These are phyloP conservation scores for Alloteropsis semialata DNA, from an alignment of 176 grass and related monocot species.

Conservation along the genomic window DNA sequence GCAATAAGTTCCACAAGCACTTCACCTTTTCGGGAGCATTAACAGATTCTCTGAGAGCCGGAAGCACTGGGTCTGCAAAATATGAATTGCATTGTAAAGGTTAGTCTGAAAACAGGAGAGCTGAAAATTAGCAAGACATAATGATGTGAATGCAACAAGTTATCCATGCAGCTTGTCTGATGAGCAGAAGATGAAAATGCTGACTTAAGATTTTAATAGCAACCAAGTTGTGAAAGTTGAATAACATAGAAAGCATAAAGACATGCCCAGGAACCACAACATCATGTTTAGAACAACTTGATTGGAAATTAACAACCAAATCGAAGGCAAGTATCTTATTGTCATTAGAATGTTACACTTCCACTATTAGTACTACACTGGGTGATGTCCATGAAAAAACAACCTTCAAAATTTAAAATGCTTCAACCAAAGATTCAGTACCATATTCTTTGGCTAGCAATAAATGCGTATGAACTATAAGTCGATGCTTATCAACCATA, in stretches of 20 bases:
- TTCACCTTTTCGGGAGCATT: constrained; percentile 63
- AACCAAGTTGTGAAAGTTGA: neutral
- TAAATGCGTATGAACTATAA: neutral
- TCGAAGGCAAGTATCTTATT: neutral
- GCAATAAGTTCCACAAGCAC: neutral
- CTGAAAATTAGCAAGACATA: constrained; percentile 16
- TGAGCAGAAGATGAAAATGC: neutral
- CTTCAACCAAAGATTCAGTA: neutral
- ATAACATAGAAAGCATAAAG: neutral
- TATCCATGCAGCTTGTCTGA: neutral
- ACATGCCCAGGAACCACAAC: neutral
- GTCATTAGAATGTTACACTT: neutral
- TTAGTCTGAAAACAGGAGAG: constrained; percentile 12
- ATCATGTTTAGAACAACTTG: neutral
- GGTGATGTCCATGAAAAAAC: constrained; percentile 9
- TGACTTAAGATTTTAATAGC: neutral
- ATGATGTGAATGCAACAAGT: neutral
- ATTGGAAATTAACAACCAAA: constrained; percentile 6
- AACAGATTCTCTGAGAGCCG: constrained; percentile 47
- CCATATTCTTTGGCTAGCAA: neutral
- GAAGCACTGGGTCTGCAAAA: constrained; percentile 64
- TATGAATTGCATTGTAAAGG: constrained; percentile 33
- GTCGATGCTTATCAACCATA: neutral
- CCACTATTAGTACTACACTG: neutral
- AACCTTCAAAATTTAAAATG: neutral